Conservation (phyloP, 176 grass and related monocot species). For the Canna indica region DNA sequence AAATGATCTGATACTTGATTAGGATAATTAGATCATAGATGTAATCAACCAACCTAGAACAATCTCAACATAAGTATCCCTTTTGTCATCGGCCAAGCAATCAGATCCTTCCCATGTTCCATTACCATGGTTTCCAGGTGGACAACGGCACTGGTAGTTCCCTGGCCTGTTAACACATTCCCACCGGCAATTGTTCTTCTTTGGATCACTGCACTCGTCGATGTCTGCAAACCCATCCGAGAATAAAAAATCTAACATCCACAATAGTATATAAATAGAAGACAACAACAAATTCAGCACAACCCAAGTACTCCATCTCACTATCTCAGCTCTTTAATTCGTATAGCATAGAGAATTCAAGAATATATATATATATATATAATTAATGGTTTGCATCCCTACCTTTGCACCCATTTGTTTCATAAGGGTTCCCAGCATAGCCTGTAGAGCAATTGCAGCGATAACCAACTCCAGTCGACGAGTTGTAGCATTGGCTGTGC, state of each 20-base stretch:
- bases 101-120: conserved; percentile 13
- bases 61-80: neutral
- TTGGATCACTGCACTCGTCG: conserved; percentile 14
- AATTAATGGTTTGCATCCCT: neutral
- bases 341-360: too few species aligned
- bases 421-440: conserved; percentile 32
- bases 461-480: conserved; percentile 21
- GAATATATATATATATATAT: too few species aligned
- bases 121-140: conserved; percentile 13
- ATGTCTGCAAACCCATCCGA: conserved; percentile 17
- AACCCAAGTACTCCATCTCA: too few species aligned
- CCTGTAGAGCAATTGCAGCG: conserved; percentile 35
- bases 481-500: conserved; percentile 14
- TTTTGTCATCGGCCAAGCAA: conserved; percentile 1
- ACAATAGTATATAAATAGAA: too few species aligned
- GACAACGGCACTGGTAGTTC: conserved; percentile 4
- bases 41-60: neutral
- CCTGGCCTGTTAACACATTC: conserved; percentile 12
- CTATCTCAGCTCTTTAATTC: too few species aligned
- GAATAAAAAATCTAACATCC: too few species aligned
- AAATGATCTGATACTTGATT: neutral
- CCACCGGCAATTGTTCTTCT: neutral
- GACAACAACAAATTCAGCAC: neutral
- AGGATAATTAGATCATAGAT: neutral
- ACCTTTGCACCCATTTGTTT: conserved; percentile 20